Base-by-base conservation (phyloP, 441 rosid species). In the Jatropha podagrica region DNA sequence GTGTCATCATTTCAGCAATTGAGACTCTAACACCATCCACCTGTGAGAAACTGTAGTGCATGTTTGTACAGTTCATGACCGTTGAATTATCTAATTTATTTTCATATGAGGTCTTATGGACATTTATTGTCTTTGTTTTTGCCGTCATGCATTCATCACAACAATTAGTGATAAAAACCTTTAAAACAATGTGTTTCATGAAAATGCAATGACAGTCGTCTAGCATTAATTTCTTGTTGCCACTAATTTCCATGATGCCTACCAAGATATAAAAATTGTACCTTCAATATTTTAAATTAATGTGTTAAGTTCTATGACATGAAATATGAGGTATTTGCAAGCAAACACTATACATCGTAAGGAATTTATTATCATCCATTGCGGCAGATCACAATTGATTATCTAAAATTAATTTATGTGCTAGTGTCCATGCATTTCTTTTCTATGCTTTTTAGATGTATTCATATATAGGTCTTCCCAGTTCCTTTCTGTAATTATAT, bases 401-500 rank as follows among this genome's bases (percentile, higher is more conserved):
- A 20, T 41, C 71, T 70, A 46, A 55, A 54, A 38, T 18, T 51
- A 37, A 52, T 27, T 63, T 52, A 26, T 51, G 20, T 69, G 56
- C 13, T 4, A 48, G 48, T 49, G 10, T 13, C 32, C 15, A 51
- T 18, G 20, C 42, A n/a, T 20, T 26, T 69, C 56, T 15, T 51
- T 73, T 14, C 42, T 49, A 18, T 48, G 15, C 27, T 40, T 32
- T 58, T 4, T 70, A 61, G 46, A 38, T 17, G 17, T 42, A 17
- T 38, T 38, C 41, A 32, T 37, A 61, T 38, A 46, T 59, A 32
- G 18, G 9, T 56, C 9, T 67, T 48, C 71, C 73, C 52, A 41
- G 1, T 63, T 72, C 52, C 40, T 69, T 62, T 42, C n/a, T 76
- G 56, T 60, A 9, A 23, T 64, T 69, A 37, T 60, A 46, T 20